phyloP scores from a whole-genome alignment of 768 basidiomycete species.

The Mycena galopus region DNA sequence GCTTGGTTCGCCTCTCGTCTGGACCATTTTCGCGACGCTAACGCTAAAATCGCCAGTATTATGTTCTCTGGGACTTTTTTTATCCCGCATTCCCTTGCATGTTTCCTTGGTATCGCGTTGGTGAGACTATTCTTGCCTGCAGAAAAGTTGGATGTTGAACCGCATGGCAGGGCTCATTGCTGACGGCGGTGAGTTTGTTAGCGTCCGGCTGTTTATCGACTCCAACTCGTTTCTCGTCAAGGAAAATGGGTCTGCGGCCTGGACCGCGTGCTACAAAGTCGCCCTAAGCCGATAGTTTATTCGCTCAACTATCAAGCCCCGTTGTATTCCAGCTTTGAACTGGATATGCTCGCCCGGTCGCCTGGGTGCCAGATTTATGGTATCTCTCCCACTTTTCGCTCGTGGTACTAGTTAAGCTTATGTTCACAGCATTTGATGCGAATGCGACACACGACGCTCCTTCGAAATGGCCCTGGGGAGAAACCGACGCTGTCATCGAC shows the following conservation, averaged over 20 bases:
- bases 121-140: background rate
- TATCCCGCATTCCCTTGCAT: constrained; percentile 46
- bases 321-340: constrained; percentile 56
- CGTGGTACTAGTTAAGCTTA: background rate
- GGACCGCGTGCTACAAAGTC: constrained; percentile 51
- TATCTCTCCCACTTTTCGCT: background rate
- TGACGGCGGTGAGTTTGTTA: background rate
- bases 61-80: constrained; percentile 47
- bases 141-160: background rate
- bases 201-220: background rate
- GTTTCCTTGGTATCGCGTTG: constrained; percentile 45
- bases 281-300: constrained; percentile 58
- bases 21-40: background rate
- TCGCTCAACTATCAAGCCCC: constrained; percentile 59
- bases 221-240: background rate
- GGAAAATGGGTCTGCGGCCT: constrained; percentile 64
- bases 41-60: background rate
- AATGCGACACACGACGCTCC: constrained; percentile 7
- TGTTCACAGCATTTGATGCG: constrained; percentile 22
- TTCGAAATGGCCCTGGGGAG: constrained; percentile 32
- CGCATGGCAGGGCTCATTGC: background rate
- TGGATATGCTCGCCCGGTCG: constrained; percentile 47
- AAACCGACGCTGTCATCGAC: constrained; percentile 44
- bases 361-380: constrained; percentile 52
- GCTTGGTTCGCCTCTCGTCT: background rate